These are phyloP conservation scores for Dictyophora rubrovolvata DNA, from an alignment of 768 basidiomycete species.

Conservation along the genomic window DNA sequence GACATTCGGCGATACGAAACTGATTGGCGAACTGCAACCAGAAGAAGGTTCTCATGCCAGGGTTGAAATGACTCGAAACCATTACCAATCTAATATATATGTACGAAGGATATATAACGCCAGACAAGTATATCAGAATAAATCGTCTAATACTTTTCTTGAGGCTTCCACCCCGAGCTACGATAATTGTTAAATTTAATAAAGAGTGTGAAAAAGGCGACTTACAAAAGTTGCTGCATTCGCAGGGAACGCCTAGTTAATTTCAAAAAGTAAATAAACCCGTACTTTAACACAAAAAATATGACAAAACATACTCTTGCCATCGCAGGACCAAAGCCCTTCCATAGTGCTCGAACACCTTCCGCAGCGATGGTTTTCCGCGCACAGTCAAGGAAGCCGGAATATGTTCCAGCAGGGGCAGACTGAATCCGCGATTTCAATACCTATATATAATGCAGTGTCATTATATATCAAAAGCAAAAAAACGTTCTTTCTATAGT, in stretches of 20 bases:
- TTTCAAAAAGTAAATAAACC: not conserved
- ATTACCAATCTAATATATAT: not conserved
- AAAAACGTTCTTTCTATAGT: not conserved
- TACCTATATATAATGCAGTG: conserved; percentile 42
- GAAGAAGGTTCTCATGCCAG: too few relatives aligned
- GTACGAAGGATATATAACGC: not conserved
- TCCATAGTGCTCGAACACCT: conserved; percentile 85
- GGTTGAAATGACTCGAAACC: not conserved
- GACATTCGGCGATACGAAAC: too few relatives aligned
- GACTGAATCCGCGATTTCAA: conserved; percentile 94
- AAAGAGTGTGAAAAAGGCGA: conserved; percentile 13
- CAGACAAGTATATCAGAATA: conserved; percentile 30
- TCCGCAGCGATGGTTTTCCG: conserved; percentile 86
- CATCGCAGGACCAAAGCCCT: conserved; percentile 97
- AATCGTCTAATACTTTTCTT: conserved; percentile 66
- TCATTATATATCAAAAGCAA: not conserved
- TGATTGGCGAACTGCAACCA: too few relatives aligned
- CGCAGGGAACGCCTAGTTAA: conserved; percentile 79
- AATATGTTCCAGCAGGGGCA: conserved; percentile 95
- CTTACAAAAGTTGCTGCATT: conserved; percentile 91
- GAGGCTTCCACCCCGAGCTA: conserved; percentile 91
- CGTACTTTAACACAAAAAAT: not conserved
- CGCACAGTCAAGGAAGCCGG: conserved; percentile 85
- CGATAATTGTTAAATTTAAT: conserved; percentile 11
- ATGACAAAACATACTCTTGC: conserved; percentile 50